Base-by-base conservation (phyloP, 2,329 filamentous ascomycete genomes). In the Orbilia blumenaviensis region DNA sequence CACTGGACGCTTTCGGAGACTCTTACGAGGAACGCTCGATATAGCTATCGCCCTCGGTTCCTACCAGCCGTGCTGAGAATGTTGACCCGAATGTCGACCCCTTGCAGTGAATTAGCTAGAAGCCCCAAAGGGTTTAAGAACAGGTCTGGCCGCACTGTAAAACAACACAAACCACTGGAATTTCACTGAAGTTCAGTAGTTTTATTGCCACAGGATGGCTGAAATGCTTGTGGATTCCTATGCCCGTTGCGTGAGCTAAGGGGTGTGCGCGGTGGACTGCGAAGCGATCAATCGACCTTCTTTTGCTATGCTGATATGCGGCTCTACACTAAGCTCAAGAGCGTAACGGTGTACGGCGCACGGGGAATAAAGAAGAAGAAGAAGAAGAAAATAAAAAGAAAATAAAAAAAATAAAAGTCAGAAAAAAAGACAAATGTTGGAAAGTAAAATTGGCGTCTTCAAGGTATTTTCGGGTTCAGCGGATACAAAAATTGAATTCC, bases 141-240 rank as follows among this genome's bases (percentile, higher is more conserved):
- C 54, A 67, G 44, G 34, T 76, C 64, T 60, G 42, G 58, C 72
- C 41, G 41, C 32, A 25, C 58, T 44, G 64, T 64, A 63, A 62
- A 58, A 64, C 64, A 76, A 76, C 64, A 52, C 72, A 52, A 50
- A 16, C n/a, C 54, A 25, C 29, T 56, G 34, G 58, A 69, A 76
- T 76, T 76, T 66, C 44, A 66, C 32, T n/a, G 48, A 23, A 21
- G 36, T 50, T 54, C 46, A 60, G 56, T 25, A 58, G 56, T 60
- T 69, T 69, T 68, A 61, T 76, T 69, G 71, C 38, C 50, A 34
- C 58, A 60, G 58, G 48, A 64, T 76, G 41, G 58, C 63, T 68
- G 72, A 76, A 76, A 76, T 76, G 72, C 72, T 60, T 41, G 18
- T 58, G 29, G 64, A 76, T 76, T 76, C 72, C 72, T 42, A 76